phyloP scores from a whole-genome alignment of 2,329 filamentous ascomycete genomes.

The Xylaria multiplex region DNA sequence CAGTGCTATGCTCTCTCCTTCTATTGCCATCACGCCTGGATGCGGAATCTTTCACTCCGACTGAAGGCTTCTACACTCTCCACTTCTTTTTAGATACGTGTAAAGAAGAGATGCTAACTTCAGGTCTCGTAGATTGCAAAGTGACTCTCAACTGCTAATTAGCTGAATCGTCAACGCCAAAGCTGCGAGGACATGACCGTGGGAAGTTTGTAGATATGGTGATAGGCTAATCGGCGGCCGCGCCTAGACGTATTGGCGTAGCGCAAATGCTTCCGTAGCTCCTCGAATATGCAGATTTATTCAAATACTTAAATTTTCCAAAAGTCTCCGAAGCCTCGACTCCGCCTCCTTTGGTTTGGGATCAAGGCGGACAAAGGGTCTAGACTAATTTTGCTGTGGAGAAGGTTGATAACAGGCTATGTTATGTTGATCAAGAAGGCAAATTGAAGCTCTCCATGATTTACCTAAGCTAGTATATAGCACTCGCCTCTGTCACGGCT shows the following conservation, averaged over 20 bases:
- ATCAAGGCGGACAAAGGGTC: not conserved
- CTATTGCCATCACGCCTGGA: not conserved
- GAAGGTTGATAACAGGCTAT: not conserved
- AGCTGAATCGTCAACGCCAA: not conserved
- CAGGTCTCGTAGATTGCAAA: constrained; percentile 33
- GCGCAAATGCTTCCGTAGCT: not conserved
- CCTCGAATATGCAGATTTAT: not conserved
- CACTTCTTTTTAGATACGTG: not conserved
- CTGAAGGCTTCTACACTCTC: not conserved
- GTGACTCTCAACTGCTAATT: constrained; percentile 31
- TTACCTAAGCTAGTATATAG: not conserved
- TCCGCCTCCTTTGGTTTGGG: not conserved
- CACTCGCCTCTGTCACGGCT: not conserved
- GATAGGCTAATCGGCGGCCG: not conserved
- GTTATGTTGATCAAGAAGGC: constrained; percentile 2
- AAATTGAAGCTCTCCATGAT: not conserved
- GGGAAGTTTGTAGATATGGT: not conserved
- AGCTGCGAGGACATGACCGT: not conserved
- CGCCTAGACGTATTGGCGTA: not conserved
- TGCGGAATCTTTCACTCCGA: not conserved
- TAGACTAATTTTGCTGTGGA: constrained; percentile 17
- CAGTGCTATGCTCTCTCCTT: constrained; percentile 46
- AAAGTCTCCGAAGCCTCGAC: not conserved
- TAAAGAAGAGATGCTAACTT: constrained; percentile 15
- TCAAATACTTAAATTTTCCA: not conserved